These are phyloP conservation scores for Xerocomellus intermedius DNA, from an alignment of 768 basidiomycete species.

Conservation along the genomic window DNA sequence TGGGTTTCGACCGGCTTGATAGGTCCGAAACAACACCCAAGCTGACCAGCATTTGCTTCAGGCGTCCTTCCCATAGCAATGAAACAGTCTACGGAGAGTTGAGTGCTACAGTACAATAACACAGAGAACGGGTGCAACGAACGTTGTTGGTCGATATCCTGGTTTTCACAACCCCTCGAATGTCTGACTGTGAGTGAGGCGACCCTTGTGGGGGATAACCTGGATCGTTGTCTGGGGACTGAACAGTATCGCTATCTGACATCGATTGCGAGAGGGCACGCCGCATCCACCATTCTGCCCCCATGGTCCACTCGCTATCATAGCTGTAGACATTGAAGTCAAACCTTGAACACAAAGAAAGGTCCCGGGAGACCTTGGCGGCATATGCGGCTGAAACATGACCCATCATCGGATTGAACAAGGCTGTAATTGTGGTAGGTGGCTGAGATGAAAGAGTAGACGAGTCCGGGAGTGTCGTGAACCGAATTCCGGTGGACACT, in stretches of 20 bases:
- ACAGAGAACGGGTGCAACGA: constrained; percentile 26
- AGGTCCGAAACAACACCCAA: constrained; percentile 91
- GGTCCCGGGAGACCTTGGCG: constrained; percentile 80
- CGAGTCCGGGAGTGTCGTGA: constrained; percentile 85
- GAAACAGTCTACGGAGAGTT: constrained; percentile 66
- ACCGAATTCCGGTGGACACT: constrained; percentile 95
- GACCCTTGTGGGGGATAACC: constrained; percentile 10
- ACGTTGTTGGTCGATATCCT: constrained; percentile 89
- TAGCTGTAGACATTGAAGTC: constrained; percentile 98
- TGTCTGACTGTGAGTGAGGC: constrained; percentile 30
- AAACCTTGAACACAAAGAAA: constrained; percentile 85
- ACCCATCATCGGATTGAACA: constrained; percentile 96
- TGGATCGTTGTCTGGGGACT: background rate
- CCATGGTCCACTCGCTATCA: constrained; percentile 94
- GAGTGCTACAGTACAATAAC: background rate
- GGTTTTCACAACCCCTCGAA: constrained; percentile 86
- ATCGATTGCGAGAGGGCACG: constrained; percentile 40
- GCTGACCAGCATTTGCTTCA: constrained; percentile 87
- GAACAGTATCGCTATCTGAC: constrained; percentile 11
- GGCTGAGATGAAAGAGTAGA: constrained; percentile 73
- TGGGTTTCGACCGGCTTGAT: constrained; percentile 79
- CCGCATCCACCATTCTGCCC: constrained; percentile 94
- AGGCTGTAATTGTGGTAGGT: constrained; percentile 90
- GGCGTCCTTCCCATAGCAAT: constrained; percentile 90
- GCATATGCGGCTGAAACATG: constrained; percentile 91